Base-by-base conservation (phyloP, 176 grass and related monocot species). In the Triticum dicoccoides region DNA sequence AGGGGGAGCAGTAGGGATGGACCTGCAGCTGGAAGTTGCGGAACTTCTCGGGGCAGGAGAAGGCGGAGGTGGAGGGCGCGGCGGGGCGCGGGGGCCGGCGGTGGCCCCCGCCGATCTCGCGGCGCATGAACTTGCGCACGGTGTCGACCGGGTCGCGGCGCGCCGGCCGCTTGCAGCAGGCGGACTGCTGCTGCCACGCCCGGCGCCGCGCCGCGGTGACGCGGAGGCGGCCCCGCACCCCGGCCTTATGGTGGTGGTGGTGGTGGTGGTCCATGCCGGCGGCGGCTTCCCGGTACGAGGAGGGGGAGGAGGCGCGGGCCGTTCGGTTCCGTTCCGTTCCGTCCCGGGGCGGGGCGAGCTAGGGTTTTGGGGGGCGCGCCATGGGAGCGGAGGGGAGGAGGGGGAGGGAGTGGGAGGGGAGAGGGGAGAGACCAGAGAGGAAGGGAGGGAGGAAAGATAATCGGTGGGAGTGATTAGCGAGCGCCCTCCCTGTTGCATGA, bases 11-110 rank as follows among this genome's bases (percentile, higher is more conserved):
- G 52, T 8, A 58, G 17, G 17, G 17, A 54, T 41, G 42, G 13
- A 91, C 90, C 90, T 88, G 90, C 13, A 91, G 86, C 86, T 86
- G 90, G 90, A 91, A 82, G 65, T 91, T 88, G 64, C 83, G 86
- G 86, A 91, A 91, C 41, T 82, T 91, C 90, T 91, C 90, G 61
- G 89, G 89, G 65, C 83, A 88, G 25, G 86, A 85, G 78, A 84
- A 91, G 38, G 81, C 20, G n/a, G 85, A 81, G 29, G 85, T 84
- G 11, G 85, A 91, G 15, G 71, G 78, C 23, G 83, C 86, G 38
- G 71, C 82, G 30, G 82, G 85, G 3, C 86, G 86, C 65, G 86
- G 77, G 5, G 82, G 90, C 0, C 86, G 86, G 0, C 90, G 82
- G 56, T 88, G 86, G 6, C 86, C 90, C 33, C 90, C 86, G 72